Evolutionary conservation across 768 basidiomycete species (phyloP), one percentile per base, ranked within the genome.

Genomic region (Gyrodon lividus): DNA sequence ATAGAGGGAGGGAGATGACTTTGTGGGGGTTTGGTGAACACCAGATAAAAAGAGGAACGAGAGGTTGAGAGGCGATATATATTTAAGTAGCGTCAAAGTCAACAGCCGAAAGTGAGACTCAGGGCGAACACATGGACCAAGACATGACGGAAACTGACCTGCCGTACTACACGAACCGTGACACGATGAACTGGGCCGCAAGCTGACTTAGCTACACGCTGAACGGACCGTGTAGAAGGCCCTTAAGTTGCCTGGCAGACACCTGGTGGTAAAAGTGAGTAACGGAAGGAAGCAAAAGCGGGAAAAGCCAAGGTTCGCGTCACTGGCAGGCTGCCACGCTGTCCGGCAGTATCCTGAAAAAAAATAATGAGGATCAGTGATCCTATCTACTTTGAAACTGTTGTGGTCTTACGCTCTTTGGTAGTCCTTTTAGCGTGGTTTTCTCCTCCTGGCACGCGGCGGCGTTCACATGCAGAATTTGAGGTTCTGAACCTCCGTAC

Each of bases 1-100:
- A 87, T 86, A 54, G 54, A 62, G 61, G 59, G 52, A 46, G 47
- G 51, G 46, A 53, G 56, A 51, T 54, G 72, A 58, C 52, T 50
- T 46, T 40, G 58, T n/a, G 62, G 59, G 50, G 50, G 50, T 53
- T 51, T 42, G 56, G 45, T 55, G 57, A 41, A 39, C 37, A 47
- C 46, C 41, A 50, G 57, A 57, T 53, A 59, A 55, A 56, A 56
- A 42, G 45, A 48, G 33, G 30, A 31, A 52, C 48, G 55, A 52
- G 51, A 45, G 51, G 57, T 43, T 50, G 44, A 47, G 48, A 54
- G 52, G 40, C 57, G 55, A 55, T 74, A 70, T 73, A 72, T 74
- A 70, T 73, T 71, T 74, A 71, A 62, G 57, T 61, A 59, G 58
- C 54, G 40, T 39, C 26, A 50, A 46, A 43, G 20, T 16, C 42